phyloP scores from a whole-genome alignment of 2,329 filamentous ascomycete species.

The Sclerotinia trifoliorum region DNA sequence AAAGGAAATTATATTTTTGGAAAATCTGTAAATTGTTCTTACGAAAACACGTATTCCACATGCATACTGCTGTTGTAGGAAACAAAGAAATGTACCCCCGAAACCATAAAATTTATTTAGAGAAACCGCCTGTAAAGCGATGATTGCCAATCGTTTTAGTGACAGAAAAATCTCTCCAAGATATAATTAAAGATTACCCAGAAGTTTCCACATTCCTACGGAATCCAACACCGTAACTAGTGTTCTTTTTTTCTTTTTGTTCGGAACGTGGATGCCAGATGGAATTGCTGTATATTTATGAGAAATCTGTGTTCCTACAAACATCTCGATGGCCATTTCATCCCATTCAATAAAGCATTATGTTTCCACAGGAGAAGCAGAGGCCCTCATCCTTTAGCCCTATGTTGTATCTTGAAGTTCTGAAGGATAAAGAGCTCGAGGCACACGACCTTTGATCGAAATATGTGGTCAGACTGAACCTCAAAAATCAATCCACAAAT shows the following conservation, averaged over 20 bases:
- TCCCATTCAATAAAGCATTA: neutral
- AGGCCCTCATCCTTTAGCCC: no score
- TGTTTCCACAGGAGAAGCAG: no score
- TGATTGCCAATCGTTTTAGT: neutral
- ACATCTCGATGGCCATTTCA: neutral
- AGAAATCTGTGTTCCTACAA: no score
- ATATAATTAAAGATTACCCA: no score
- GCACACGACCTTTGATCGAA: no score
- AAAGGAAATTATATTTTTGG: slow-evolving; percentile 3
- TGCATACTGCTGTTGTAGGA: neutral
- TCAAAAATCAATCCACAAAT: no score
- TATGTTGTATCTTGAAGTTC: no score
- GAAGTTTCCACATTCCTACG: neutral
- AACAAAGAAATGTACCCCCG: neutral
- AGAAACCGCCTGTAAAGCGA: neutral
- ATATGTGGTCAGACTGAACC: no score
- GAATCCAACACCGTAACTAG: neutral
- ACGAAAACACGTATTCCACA: neutral
- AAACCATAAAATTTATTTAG: neutral
- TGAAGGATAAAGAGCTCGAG: no score
- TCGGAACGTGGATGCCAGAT: no score
- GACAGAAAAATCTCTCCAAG: neutral
- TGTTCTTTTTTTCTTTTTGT: no score
- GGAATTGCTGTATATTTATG: no score
- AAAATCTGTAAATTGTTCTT: neutral